Base-by-base conservation (phyloP, 305 asterid genomes). In the Salvia sclarea region DNA sequence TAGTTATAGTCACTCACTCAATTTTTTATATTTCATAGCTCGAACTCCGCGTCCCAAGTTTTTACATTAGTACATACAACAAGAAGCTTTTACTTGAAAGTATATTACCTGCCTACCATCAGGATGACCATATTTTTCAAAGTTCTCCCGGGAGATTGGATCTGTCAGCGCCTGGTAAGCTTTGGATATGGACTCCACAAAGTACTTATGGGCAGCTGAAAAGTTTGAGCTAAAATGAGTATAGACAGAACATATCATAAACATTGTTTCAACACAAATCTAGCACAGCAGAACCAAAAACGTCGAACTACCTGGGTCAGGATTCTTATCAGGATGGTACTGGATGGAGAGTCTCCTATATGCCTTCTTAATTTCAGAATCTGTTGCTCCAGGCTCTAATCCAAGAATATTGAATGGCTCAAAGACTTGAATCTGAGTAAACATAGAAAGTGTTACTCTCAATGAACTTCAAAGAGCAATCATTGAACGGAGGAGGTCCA, bases 141-240 rank as follows among this genome's bases (percentile, higher is more conserved):
- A 95, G 75, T 95, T 95, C 76, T 94, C 97, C 47, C 99, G 89
- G 37, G 99, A 89, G 61, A 88, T 68, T 43, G 98, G 98, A 85
- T 95, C 99, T 21, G 99, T 95, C 77, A 95, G 83, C 55, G 99
- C 99, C 85, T 95, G 99, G 82, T 95, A 91, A 68, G 99, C 98
- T 85, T 95, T 95, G 73, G 99, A 77, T 68, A 95, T 88, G 66
- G 59, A 91, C 78, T 95, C 99, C 63, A 95, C 83, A 69, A 95
- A 91, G 74, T 88, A 95, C 70, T 70, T 91, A 69, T 91, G 83
- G 53, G 99, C 99, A 88, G 92, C 99, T 94, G 91, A 69, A 79
- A 37, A 59, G 61, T 70, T 54, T 33, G 48, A 69, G 50, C 18
- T 20, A 66, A 45, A 14, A 16, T 67, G 38, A 72, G 73, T 56